Evolutionary conservation across 345 rosid species (phyloP).

Genomic region (Moricandia moricandioides): DNA sequence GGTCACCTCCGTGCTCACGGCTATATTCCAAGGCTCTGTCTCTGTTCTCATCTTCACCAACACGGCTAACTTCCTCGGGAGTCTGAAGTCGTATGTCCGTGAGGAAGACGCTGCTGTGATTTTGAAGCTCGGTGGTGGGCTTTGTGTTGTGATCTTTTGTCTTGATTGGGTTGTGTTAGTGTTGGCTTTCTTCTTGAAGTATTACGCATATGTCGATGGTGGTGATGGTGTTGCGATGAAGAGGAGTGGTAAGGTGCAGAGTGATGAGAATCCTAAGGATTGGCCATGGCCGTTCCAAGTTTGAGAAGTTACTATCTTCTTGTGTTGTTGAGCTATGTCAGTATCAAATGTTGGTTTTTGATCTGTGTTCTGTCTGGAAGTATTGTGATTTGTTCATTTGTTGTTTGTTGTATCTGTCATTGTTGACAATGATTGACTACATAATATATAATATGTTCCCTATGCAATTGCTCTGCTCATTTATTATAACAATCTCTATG

Average conservation of each 20-base stretch:
- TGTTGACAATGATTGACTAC: neutral
- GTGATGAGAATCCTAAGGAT: constrained; percentile 69
- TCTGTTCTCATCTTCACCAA: constrained; percentile 74
- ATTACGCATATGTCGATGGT: constrained; percentile 61
- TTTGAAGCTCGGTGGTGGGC: constrained; percentile 74
- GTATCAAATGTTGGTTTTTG: neutral
- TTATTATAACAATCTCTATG: neutral
- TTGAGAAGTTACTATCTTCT: constrained; percentile 30
- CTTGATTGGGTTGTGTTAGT: constrained; percentile 86
- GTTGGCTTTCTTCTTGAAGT: constrained; percentile 88
- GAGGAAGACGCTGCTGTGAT: constrained; percentile 83
- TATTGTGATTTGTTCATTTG: neutral
- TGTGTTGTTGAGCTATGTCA: neutral
- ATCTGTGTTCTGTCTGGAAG: neutral
- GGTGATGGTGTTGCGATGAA: constrained; percentile 38
- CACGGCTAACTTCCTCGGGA: constrained; percentile 58
- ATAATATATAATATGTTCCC: neutral
- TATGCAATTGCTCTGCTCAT: neutral
- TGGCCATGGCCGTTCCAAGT: constrained; percentile 91
- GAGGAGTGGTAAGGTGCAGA: constrained; percentile 68
- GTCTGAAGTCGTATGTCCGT: constrained; percentile 75
- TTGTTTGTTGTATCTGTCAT: neutral
- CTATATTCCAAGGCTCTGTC: constrained; percentile 89
- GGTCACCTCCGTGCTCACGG: constrained; percentile 78
- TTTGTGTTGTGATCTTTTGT: constrained; percentile 68